A percentile compares a stretch with the other conserved stretches of the same genome.
Evolutionary conservation across 2,329 filamentous ascomycete genomes (phyloP).

Genomic region (Pochonia chlamydosporia): DNA sequence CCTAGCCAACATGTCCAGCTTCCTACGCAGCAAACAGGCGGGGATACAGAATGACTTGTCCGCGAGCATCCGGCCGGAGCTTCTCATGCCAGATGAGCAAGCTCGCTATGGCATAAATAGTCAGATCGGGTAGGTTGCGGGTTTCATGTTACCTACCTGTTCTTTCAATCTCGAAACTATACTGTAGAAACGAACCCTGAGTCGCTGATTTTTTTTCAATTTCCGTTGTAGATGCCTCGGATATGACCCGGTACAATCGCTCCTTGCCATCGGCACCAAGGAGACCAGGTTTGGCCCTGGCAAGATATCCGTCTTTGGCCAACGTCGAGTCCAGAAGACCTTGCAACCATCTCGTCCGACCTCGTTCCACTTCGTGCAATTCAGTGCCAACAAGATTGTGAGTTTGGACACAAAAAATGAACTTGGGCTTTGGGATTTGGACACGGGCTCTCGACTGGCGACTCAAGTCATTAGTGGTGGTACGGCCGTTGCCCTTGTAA

Average conservation of each 20-base stretch:
- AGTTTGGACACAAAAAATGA: constrained; percentile 84
- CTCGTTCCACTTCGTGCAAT: constrained; percentile 73
- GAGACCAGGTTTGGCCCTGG: constrained; percentile 81
- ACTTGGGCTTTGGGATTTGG: constrained; percentile 75
- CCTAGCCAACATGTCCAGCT: constrained; percentile 63
- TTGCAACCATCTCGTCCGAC: constrained; percentile 65
- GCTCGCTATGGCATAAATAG: constrained; percentile 78
- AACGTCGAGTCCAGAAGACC: constrained; percentile 70
- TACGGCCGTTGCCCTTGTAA: constrained; percentile 65
- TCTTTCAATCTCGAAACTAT: not conserved
- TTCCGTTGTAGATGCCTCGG: constrained; percentile 63
- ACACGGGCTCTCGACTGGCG: constrained; percentile 59
- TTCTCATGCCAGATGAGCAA: constrained; percentile 81
- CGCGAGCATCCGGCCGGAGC: constrained; percentile 66
- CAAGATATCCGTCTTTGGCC: constrained; percentile 84
- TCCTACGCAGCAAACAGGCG: constrained; percentile 86
- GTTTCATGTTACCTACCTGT: constrained; percentile 6
- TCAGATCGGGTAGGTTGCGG: constrained; percentile 50
- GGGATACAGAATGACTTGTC: constrained; percentile 91
- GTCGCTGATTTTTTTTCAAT: not conserved
- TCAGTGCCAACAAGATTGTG: constrained; percentile 79
- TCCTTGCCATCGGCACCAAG: constrained; percentile 85
- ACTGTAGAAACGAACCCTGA: too few relatives aligned
- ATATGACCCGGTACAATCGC: constrained; percentile 90
- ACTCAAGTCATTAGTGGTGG: constrained; percentile 74